These are phyloP conservation scores for Alternaria rosae DNA, from an alignment of 2,329 filamentous ascomycete genomes.

Conservation along the genomic window DNA sequence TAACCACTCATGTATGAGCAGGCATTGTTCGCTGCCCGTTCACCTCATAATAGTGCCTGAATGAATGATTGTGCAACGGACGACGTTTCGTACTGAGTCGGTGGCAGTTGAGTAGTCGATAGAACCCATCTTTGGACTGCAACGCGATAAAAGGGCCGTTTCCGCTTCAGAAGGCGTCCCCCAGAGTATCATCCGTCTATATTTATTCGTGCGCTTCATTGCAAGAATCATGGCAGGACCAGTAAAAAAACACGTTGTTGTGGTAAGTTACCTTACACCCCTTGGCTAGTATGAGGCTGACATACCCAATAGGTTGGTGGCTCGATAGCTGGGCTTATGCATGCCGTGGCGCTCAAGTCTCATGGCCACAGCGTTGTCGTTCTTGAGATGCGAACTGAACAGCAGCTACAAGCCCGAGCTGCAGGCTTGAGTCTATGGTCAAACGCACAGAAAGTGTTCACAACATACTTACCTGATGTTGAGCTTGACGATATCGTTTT, in stretches of 20 bases:
- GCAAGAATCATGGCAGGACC: not conserved
- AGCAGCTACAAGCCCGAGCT: conserved; percentile 21
- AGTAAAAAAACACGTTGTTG: not conserved
- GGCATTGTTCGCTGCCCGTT: not conserved
- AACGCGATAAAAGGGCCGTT: not conserved
- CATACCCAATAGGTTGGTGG: conserved; percentile 14
- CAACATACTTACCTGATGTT: conserved; percentile 11
- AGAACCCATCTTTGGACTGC: not conserved
- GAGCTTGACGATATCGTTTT: conserved; percentile 15
- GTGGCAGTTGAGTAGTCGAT: not conserved
- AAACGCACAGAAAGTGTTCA: conserved; percentile 20
- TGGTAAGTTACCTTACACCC: not conserved
- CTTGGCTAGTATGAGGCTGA: not conserved
- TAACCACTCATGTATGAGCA: not conserved
- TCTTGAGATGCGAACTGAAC: conserved; percentile 18
- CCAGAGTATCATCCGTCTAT: not conserved
- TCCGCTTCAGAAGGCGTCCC: not conserved
- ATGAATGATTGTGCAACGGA: not conserved
- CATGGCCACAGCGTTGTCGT: conserved; percentile 23
- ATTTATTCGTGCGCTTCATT: not conserved
- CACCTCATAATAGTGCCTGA: not conserved
- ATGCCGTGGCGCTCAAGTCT: conserved; percentile 26
- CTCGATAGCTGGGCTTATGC: conserved; percentile 30
- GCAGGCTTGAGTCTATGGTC: conserved; percentile 27
- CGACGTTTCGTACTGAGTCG: not conserved